Conservation (phyloP, 306 rosid genomes). For the Castanea crenata region DNA sequence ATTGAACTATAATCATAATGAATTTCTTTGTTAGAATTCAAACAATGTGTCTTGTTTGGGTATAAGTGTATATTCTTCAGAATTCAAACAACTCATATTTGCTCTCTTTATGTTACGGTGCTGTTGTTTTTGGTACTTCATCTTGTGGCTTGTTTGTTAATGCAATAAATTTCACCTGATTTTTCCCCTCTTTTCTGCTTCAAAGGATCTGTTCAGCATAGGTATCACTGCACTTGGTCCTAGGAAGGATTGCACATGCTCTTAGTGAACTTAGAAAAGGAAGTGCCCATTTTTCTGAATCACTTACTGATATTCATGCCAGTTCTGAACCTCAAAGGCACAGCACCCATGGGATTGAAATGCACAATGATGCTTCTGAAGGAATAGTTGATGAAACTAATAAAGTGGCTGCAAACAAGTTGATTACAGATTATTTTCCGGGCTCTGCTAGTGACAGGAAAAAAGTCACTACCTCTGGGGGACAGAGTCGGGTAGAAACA, state of each 20-base stretch:
- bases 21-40: background rate
- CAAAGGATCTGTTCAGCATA: conserved; percentile 73
- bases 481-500: conserved; percentile 33
- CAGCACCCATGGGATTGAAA: conserved; percentile 38
- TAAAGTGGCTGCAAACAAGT: conserved; percentile 61
- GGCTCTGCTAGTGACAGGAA: conserved; percentile 56
- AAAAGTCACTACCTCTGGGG: conserved; percentile 35
- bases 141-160: conserved; percentile 2
- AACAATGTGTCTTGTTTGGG: conserved; percentile 8
- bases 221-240: conserved; percentile 90
- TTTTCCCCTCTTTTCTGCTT: background rate
- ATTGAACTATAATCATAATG: background rate
- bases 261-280: conserved; percentile 64
- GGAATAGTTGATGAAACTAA: conserved; percentile 33
- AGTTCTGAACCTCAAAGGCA: conserved; percentile 31
- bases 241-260: conserved; percentile 70
- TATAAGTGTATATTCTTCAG: background rate
- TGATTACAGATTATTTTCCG: conserved; percentile 80
- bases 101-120: background rate
- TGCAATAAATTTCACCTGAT: background rate
- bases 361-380: conserved; percentile 38
- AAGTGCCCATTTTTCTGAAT: conserved; percentile 27
- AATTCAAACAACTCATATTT: background rate
- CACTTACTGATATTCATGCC: conserved; percentile 19
- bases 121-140: background rate